A percentile compares a stretch with the other conserved stretches of the same genome.
Evolutionary conservation across 164 flowering plant genomes (phyloP).

Genomic region (Piper longum): DNA sequence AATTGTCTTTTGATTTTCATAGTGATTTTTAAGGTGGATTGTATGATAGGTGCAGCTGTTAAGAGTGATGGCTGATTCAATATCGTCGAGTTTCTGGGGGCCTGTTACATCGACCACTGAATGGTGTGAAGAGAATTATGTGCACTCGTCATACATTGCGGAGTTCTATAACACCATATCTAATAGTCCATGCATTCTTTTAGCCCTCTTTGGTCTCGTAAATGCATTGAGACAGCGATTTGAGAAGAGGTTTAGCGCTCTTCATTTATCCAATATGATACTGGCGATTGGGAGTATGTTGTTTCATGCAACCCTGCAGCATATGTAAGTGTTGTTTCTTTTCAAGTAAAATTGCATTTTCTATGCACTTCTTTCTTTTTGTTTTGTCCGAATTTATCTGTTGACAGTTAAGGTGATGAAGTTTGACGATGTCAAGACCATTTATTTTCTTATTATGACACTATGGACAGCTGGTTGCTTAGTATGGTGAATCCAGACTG

Average conservation of each 20-base stretch:
- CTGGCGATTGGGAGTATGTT: conserved; percentile 78
- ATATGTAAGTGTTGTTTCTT: conserved; percentile 37
- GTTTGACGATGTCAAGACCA: no score
- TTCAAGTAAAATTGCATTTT: neutral
- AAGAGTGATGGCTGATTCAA: conserved; percentile 39
- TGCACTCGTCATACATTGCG: conserved; percentile 57
- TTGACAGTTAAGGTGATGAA: no score
- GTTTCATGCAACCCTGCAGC: conserved; percentile 70
- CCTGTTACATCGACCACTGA: conserved; percentile 77
- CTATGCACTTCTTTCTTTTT: neutral
- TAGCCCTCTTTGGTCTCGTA: conserved; percentile 65
- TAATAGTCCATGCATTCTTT: conserved; percentile 51
- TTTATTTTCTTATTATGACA: no score
- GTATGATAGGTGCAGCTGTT: neutral
- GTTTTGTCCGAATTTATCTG: neutral
- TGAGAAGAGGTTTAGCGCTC: conserved; percentile 77
- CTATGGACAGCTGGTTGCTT: no score
- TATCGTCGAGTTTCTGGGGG: conserved; percentile 70
- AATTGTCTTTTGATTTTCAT: neutral
- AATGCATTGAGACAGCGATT: conserved; percentile 68
- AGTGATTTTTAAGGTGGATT: no score
- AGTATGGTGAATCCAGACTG: no score
- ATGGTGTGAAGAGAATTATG: conserved; percentile 74
- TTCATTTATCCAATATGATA: conserved; percentile 73
- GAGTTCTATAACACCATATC: conserved; percentile 77